Base-by-base conservation (phyloP, 2,329 filamentous ascomycete genomes). In the Colletotrichum higginsianum region DNA sequence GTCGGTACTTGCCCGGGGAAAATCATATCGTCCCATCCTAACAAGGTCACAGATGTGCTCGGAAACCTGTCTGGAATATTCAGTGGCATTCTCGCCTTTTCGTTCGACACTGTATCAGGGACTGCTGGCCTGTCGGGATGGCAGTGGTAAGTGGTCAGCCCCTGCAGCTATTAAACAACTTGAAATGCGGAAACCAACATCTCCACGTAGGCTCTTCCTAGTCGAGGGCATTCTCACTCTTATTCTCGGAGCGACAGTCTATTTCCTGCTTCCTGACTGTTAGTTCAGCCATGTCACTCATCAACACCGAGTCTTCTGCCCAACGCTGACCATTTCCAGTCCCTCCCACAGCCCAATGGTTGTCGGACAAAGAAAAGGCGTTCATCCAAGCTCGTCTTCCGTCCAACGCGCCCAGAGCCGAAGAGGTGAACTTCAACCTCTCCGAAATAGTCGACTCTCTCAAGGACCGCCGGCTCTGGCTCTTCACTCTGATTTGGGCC, bases 181-280 rank as follows among this genome's bases (percentile, higher is more conserved):
- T 46, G 5, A 18, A 6, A 1, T 46, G 42, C 15, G 18, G 42
- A 18, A 23, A 26, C 56, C 15, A 30, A 21, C 21, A 21, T 1
- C 15, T 21, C 8, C 26, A 62, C 73, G 6, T 73, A 83, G 80
- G 82, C 70, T 85, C 2, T 82, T 85, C 66, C 73, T 84, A 1
- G 75, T 78, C 6, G 86, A 89, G 76, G 86, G 86, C 4, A 78
- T 86, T 35, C 76, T 81, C 15, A 89, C 87, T 0, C 78, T 88
- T 9, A 61, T 85, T 2, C 57, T 86, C 0, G 85, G 87, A 9
- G 75, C 86, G 4, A 75, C 82, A 6, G 83, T 89, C 15, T 88
- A 85, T 79, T 88, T 90, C 62, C 65, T 86, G 0, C 79, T 90
- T 0, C 87, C 87, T 0, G 86, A 90, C 73, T 88, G 85, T 86